Base-by-base conservation (phyloP, 768 basidiomycete species). In the Astraeus odoratus region DNA sequence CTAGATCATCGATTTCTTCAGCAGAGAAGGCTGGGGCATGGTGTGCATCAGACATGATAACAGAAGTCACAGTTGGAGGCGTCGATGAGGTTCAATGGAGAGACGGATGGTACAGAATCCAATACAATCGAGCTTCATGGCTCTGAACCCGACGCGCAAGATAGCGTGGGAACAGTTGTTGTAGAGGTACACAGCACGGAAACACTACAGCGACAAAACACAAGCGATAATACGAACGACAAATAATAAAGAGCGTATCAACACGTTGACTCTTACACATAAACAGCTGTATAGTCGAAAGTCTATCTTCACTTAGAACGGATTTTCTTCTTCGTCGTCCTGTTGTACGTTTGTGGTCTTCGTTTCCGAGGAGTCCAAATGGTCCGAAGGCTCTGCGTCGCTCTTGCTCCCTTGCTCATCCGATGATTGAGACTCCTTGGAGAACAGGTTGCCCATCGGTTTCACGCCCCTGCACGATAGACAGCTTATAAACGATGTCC, bases 301-400 rank as follows among this genome's bases (percentile, higher is more conserved):
- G 34, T 33, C 42, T 26, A 40, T 25, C 18, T 41, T 53, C 39
- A 50, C 45, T 57, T 53, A 81, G 66, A 90, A 89, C 16, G 86
- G 86, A 56, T 86, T 89, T 59, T 81, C 79, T 43, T 81, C 83
- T 53, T 79, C 78, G 42, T 67, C 69, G n/a, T n/a, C n/a, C n/a
- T n/a, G n/a, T n/a, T 55, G 70, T 68, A 25, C 57, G 56, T 40
- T 52, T 10, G 18, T 51, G 35, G 54, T 43, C 35, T 56, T 65
- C 13, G 51, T 54, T 43, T 64, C 57, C 33, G 68, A 61, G 42
- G 65, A 61, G 25, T 71, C n/a, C 19, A 38, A 16, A 24, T 13
- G 23, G 26, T 26, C 39, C 10, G 15, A 10, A n/a, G 27, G 12
- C 18, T 41, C 66, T 36, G 67, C 67, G 57, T 71, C 73, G 31